A percentile compares a stretch with the other conserved stretches of the same genome.
phyloP scores from a whole-genome alignment of 805 yeast genomes.

The Starmerella davenportii region DNA sequence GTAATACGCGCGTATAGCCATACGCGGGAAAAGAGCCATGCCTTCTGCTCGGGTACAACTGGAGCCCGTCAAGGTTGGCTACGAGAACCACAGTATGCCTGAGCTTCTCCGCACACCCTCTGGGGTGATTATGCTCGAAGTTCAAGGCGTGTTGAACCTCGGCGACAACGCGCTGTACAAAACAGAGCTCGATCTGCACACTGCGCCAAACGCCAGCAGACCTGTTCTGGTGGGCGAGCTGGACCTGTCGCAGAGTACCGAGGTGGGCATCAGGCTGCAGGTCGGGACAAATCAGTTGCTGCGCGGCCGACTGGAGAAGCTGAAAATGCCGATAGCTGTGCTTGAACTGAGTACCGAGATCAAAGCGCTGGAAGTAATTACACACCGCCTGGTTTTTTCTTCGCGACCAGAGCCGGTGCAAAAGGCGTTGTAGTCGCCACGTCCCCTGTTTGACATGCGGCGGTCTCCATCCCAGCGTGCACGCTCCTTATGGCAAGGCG shows the following conservation, averaged over 20 bases:
- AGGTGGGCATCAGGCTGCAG: conserved; percentile 10
- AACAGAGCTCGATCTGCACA: conserved; percentile 11
- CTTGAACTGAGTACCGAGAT: conserved; percentile 4
- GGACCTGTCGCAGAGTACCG: conserved; percentile 9
- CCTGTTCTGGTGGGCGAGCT: conserved; percentile 9
- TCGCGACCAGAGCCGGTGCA: conserved; percentile 15
- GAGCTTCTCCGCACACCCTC: conserved; percentile 6
- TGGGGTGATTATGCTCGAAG: conserved; percentile 13
- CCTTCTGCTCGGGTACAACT: not conserved
- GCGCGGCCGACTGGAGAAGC: conserved; percentile 12
- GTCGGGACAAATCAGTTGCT: conserved; percentile 14
- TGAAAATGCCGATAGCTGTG: conserved; percentile 14
- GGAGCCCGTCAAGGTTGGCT: not conserved
- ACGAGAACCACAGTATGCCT: conserved; percentile 4
- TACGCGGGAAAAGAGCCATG: not conserved
- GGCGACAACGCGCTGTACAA: conserved; percentile 11
- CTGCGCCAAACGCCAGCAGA: not conserved
- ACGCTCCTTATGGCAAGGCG: too few species aligned
- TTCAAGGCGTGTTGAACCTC: conserved; percentile 13
- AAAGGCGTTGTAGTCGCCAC: too few species aligned
- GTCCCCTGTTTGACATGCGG: too few species aligned
- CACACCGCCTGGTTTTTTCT: conserved; percentile 12
- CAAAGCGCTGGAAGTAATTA: conserved; percentile 6
- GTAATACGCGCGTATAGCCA: not conserved
- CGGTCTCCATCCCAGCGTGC: too few species aligned